phyloP scores from a whole-genome alignment of 345 rosid genomes.

The Linum usitatissimum region DNA sequence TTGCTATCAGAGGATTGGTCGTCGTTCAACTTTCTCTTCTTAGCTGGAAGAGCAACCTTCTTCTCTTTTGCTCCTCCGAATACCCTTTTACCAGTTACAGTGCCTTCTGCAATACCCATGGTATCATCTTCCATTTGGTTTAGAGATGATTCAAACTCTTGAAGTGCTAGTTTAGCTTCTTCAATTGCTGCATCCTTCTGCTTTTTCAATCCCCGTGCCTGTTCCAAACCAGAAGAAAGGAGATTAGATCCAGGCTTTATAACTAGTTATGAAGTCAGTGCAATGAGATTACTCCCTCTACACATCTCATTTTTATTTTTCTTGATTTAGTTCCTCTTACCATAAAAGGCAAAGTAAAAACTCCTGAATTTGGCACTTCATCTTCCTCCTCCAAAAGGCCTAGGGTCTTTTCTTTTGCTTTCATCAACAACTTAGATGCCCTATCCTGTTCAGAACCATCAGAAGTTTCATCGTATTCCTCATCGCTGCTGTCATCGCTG shows the following conservation, averaged over 20 bases:
- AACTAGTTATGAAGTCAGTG: not conserved
- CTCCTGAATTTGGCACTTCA: constrained; percentile 59
- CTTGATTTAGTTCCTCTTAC: constrained; percentile 23
- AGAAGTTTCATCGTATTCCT: constrained; percentile 35
- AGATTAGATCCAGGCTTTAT: not conserved
- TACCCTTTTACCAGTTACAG: constrained; percentile 61
- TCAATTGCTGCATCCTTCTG: constrained; percentile 52
- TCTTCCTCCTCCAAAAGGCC: constrained; percentile 51
- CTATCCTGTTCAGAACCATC: constrained; percentile 43
- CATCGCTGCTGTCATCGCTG: constrained; percentile 54
- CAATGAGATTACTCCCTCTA: not conserved
- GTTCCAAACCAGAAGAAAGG: constrained; percentile 13
- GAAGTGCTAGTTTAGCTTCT: constrained; percentile 71
- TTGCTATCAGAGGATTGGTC: constrained; percentile 41
- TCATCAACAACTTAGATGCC: constrained; percentile 41
- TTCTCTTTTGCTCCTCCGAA: constrained; percentile 54
- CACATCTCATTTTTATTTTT: not conserved
- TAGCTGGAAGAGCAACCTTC: constrained; percentile 19
- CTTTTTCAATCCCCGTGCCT: constrained; percentile 75
- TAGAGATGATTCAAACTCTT: constrained; percentile 50
- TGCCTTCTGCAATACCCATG: constrained; percentile 28
- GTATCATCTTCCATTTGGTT: constrained; percentile 42
- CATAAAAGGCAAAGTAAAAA: constrained; percentile 90
- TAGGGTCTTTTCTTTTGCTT: constrained; percentile 68
- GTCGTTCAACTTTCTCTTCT: constrained; percentile 32